These are phyloP conservation scores for Pelargonium myrrhifolium DNA, from an alignment of 441 rosid genomes.

Conservation along the genomic window DNA sequence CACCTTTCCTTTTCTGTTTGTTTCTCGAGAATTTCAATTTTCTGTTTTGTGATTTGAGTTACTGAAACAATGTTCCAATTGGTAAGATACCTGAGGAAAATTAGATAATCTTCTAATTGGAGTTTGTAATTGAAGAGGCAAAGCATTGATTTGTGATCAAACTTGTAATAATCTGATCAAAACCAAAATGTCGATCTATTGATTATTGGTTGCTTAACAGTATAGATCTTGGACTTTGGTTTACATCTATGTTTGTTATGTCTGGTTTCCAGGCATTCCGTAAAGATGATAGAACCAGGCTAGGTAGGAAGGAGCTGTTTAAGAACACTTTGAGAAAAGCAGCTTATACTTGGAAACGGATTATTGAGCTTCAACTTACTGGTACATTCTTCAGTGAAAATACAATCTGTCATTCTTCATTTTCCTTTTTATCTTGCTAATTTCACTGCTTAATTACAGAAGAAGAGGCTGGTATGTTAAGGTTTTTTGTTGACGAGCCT, in stretches of 20 bases:
- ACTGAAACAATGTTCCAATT: neutral
- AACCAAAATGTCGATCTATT: neutral
- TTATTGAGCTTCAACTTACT: constrained; percentile 66
- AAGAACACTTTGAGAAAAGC: constrained; percentile 72
- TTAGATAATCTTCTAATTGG: neutral
- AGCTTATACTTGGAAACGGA: constrained; percentile 80
- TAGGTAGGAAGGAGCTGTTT: constrained; percentile 83
- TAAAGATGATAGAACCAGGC: constrained; percentile 60
- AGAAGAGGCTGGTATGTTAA: constrained; percentile 58
- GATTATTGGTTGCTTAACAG: neutral
- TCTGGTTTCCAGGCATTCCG: constrained; percentile 44
- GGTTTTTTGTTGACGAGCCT: constrained; percentile 72
- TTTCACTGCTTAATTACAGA: constrained; percentile 40
- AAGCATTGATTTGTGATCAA: neutral
- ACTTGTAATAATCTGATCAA: too few species aligned
- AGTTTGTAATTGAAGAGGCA: neutral
- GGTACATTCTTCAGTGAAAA: constrained; percentile 31
- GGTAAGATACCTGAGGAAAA: neutral
- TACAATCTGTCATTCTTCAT: neutral
- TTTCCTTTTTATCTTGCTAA: neutral
- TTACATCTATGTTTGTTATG: neutral
- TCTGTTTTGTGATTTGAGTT: neutral
- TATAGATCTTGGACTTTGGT: neutral
- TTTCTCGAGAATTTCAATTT: neutral
- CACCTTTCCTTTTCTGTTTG: constrained; percentile 2